These are phyloP conservation scores for Cronartium ribicola DNA, from an alignment of 1,284 basidiomycete species.

Conservation along the genomic window DNA sequence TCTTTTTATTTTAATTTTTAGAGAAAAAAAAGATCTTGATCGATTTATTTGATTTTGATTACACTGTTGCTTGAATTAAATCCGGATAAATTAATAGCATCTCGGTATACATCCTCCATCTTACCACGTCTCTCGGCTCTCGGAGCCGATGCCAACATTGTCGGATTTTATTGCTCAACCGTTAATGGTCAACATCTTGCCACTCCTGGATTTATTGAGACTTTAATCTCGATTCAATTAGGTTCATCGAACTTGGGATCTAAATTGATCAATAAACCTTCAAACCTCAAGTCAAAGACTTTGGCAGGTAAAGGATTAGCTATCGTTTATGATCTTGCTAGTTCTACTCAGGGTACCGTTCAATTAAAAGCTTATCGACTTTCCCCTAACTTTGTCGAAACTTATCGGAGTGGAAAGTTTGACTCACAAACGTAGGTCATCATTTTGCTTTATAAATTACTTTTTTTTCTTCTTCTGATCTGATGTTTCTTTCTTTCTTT, in stretches of 20 bases:
- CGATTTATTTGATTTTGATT: neutral
- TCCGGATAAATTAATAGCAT: constrained; percentile 45
- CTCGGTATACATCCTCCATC: constrained; percentile 73
- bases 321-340: constrained; percentile 52
- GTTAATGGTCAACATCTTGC: constrained; percentile 54
- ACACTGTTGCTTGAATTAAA: neutral
- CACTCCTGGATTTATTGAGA: constrained; percentile 84
- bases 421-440: constrained; percentile 68
- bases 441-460: constrained; percentile 18
- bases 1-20: neutral
- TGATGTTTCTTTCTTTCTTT: constrained; percentile 3
- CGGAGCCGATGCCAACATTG: constrained; percentile 86
- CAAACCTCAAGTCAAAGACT: constrained; percentile 36
- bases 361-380: constrained; percentile 87
- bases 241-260: constrained; percentile 67
- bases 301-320: constrained; percentile 40
- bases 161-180: constrained; percentile 93
- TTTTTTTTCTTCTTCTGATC: neutral
- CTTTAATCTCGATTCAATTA: constrained; percentile 81
- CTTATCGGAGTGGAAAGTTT: constrained; percentile 81
- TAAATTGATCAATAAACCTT: constrained; percentile 56
- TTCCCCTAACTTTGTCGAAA: constrained; percentile 74
- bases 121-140: constrained; percentile 82
- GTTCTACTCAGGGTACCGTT: constrained; percentile 76
- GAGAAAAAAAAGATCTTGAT: neutral